Evolutionary conservation across 2,329 filamentous ascomycete species (phyloP).

Genomic region (Esteya vermicola): DNA sequence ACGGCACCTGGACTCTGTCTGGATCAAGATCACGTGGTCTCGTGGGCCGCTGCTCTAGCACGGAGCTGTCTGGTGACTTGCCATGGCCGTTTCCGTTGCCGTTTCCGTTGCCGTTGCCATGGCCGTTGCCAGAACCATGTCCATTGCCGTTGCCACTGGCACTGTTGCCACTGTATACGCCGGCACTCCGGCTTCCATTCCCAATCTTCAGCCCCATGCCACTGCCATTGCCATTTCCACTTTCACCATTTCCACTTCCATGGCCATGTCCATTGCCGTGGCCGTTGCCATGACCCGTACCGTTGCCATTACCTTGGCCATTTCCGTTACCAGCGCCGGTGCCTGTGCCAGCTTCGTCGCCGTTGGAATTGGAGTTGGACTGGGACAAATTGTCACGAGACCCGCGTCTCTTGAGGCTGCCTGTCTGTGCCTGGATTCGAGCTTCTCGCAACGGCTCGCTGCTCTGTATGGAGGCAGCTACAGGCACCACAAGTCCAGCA

Average conservation of each 20-base stretch:
- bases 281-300: slow-evolving; percentile 1
- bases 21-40: slow-evolving; percentile 65
- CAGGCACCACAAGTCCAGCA: not conserved
- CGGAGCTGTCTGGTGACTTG: slow-evolving; percentile 21
- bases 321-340: not conserved
- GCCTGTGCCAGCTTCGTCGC: slow-evolving; percentile 22
- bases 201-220: no score
- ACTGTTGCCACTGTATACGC: slow-evolving; percentile 31
- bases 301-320: slow-evolving; percentile 1
- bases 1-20: slow-evolving; percentile 58
- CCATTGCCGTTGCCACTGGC: slow-evolving; percentile 18
- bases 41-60: slow-evolving; percentile 61
- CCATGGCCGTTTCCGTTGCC: slow-evolving; percentile 13
- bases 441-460: slow-evolving; percentile 27
- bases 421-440: slow-evolving; percentile 24
- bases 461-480: not conserved
- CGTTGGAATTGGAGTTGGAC: slow-evolving; percentile 34
- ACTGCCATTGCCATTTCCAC: slow-evolving; percentile 5
- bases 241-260: slow-evolving; percentile 17
- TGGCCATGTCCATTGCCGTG: not conserved
- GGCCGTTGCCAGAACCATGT: not conserved
- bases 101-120: slow-evolving; percentile 5
- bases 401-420: slow-evolving; percentile 21
- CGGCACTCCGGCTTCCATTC: slow-evolving; percentile 23
- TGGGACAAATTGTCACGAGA: slow-evolving; percentile 29